phyloP scores from a whole-genome alignment of 148 eudicot genomes.

The Linanthus parryae region DNA sequence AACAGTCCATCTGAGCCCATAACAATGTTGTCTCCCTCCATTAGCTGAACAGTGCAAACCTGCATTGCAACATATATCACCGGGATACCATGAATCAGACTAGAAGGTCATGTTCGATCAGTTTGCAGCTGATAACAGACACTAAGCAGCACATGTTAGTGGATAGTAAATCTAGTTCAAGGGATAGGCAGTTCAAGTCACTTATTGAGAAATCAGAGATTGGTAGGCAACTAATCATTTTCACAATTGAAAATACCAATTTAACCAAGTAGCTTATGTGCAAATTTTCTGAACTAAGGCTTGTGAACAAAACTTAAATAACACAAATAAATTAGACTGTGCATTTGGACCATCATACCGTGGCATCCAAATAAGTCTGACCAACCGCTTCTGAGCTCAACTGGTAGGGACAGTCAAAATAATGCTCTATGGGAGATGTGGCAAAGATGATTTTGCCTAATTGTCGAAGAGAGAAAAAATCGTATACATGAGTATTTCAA shows the following conservation, averaged over 20 bases:
- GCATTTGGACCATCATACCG: constrained; percentile 50
- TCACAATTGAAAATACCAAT: too few relatives aligned
- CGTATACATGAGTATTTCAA: neutral
- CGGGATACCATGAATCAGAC: constrained; percentile 1
- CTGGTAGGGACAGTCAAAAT: constrained; percentile 96
- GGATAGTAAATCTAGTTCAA: too few relatives aligned
- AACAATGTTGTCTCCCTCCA: constrained; percentile 64
- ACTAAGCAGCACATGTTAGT: too few relatives aligned
- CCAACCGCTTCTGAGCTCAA: constrained; percentile 78
- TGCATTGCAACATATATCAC: constrained; percentile 19
- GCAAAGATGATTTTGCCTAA: constrained; percentile 76
- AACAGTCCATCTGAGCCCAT: constrained; percentile 98
- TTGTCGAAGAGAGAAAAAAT: constrained; percentile 20
- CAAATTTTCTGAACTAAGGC: too few relatives aligned
- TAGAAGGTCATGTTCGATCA: neutral
- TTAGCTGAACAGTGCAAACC: constrained; percentile 60
- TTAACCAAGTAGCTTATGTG: too few relatives aligned
- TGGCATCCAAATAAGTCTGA: constrained; percentile 86
- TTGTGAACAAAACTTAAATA: too few relatives aligned
- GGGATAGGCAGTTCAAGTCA: too few relatives aligned
- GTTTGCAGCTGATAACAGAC: neutral
- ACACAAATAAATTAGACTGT: too few relatives aligned
- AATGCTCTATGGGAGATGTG: constrained; percentile 88
- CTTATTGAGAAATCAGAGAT: too few relatives aligned
- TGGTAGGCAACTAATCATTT: too few relatives aligned